Percentiles rank a stretch among this genome's conserved stretches.
phyloP scores from a whole-genome alignment of 352 stramenopile species.

The Phytophthora boehmeriae region DNA sequence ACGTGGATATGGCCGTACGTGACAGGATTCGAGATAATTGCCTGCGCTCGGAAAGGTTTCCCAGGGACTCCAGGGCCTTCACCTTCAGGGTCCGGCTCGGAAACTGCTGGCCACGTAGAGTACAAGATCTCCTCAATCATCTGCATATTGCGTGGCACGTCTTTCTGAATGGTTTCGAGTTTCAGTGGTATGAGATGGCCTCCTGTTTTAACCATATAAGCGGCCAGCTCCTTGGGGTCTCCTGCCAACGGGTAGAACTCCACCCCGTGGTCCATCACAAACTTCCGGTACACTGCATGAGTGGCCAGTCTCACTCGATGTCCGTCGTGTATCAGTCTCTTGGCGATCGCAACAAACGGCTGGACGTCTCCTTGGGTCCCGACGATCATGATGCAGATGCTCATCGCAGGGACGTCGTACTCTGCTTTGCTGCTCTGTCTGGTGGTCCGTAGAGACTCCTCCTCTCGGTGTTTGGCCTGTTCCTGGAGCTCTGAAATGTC shows the following conservation, averaged over 20 bases:
- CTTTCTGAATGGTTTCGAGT: conserved; percentile 59
- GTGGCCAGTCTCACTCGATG: conserved; percentile 93
- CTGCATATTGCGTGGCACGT: conserved; percentile 84
- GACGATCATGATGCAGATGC: conserved; percentile 92
- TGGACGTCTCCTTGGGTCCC: conserved; percentile 88
- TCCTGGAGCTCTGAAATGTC: conserved; percentile 45
- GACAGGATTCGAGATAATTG: conserved; percentile 95
- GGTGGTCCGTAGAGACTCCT: conserved; percentile 19
- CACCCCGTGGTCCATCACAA: conserved; percentile 73
- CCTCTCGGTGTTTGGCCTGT: conserved; percentile 26
- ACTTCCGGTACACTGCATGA: conserved; percentile 87
- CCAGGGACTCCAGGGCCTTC: conserved; percentile 43
- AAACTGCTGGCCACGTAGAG: conserved; percentile 90
- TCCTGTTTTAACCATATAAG: conserved; percentile 93
- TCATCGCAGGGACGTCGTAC: conserved; percentile 53
- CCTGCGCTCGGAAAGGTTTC: conserved; percentile 83
- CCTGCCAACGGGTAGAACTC: conserved; percentile 84
- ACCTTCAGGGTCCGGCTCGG: conserved; percentile 77
- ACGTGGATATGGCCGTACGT: conserved; percentile 94
- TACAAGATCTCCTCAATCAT: conserved; percentile 92
- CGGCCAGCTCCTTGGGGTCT: conserved; percentile 76
- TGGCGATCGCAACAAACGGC: conserved; percentile 87
- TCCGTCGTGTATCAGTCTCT: conserved; percentile 79
- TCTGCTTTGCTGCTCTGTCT: conserved; percentile 23
- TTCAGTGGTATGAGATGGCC: conserved; percentile 78